phyloP scores from a whole-genome alignment of 306 rosid genomes.

The Dryas octopetala region DNA sequence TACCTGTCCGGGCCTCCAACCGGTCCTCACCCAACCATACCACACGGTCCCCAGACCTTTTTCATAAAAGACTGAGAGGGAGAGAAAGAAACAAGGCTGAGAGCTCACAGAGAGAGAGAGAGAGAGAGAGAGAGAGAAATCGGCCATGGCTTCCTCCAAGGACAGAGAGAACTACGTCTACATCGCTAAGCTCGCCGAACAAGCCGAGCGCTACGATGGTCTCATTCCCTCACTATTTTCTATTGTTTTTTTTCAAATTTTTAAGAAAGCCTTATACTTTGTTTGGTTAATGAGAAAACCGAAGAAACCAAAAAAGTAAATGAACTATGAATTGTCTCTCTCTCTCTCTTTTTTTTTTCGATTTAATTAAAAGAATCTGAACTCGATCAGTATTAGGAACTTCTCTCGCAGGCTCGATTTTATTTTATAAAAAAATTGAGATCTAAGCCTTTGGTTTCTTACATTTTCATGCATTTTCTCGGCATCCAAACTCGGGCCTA shows the following conservation, averaged over 20 bases:
- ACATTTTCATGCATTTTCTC: neutral
- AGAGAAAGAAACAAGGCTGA: too few relatives aligned
- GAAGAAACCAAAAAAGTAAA: neutral
- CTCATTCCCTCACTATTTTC: neutral
- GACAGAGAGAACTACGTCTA: slow-evolving; percentile 57
- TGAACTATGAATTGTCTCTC: neutral
- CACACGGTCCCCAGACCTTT: neutral
- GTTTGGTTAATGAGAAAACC: slow-evolving; percentile 12
- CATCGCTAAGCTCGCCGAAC: slow-evolving; percentile 67
- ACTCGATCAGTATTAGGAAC: neutral
- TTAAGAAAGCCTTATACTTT: neutral
- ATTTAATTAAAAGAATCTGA: neutral
- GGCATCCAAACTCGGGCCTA: neutral
- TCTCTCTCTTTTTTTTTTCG: neutral
- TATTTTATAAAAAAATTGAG: neutral
- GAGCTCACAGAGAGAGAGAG: neutral
- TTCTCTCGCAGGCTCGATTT: neutral
- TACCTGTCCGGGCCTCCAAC: slow-evolving; percentile 1
- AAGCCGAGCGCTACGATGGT: slow-evolving; percentile 72
- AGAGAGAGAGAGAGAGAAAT: slow-evolving; percentile 16
- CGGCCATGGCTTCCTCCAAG: slow-evolving; percentile 45
- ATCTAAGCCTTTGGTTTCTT: slow-evolving; percentile 7
- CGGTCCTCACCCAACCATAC: slow-evolving; percentile 11
- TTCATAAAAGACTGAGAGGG: neutral
- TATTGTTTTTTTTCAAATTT: neutral